Conservation (phyloP, 768 basidiomycete species). For the Cyclocybe aegerita region DNA sequence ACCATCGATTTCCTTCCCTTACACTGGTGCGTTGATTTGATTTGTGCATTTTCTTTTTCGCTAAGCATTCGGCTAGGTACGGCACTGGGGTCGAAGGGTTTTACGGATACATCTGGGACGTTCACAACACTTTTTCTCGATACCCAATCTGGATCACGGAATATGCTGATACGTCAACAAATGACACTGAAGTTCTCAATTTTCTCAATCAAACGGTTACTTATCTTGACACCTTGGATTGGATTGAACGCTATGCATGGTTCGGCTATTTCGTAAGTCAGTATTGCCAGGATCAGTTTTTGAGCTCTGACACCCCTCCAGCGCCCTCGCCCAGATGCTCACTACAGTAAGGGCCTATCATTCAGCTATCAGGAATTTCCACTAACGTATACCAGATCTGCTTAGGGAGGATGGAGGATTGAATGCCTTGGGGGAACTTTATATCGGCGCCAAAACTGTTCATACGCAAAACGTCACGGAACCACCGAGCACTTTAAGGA, state of each 20-base stretch:
- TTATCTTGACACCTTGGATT: slow-evolving; percentile 54
- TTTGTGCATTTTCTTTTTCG: neutral
- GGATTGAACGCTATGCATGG: slow-evolving; percentile 66
- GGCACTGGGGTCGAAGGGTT: slow-evolving; percentile 55
- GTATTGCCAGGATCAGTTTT: neutral
- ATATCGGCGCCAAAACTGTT: slow-evolving; percentile 44
- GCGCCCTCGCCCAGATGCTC: slow-evolving; percentile 38
- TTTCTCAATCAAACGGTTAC: slow-evolving; percentile 60
- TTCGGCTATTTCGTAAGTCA: slow-evolving; percentile 40
- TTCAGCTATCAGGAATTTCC: neutral
- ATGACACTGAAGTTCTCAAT: slow-evolving; percentile 42
- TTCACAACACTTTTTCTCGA: slow-evolving; percentile 49
- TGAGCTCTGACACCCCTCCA: slow-evolving; percentile 15
- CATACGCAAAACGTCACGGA: slow-evolving; percentile 34
- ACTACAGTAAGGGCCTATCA: slow-evolving; percentile 36
- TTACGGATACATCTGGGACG: slow-evolving; percentile 51
- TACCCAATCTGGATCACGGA: slow-evolving; percentile 66
- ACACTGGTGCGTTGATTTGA: slow-evolving; percentile 38
- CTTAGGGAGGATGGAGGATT: slow-evolving; percentile 42
- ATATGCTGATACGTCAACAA: slow-evolving; percentile 54
- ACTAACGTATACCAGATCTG: slow-evolving; percentile 32
- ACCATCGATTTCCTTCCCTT: slow-evolving; percentile 50
- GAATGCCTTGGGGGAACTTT: slow-evolving; percentile 44
- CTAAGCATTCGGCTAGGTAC: slow-evolving; percentile 39
- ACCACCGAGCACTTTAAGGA: slow-evolving; percentile 28